Conservation (phyloP, 805 yeast genomes). For the Torulaspora microellipsoides region DNA sequence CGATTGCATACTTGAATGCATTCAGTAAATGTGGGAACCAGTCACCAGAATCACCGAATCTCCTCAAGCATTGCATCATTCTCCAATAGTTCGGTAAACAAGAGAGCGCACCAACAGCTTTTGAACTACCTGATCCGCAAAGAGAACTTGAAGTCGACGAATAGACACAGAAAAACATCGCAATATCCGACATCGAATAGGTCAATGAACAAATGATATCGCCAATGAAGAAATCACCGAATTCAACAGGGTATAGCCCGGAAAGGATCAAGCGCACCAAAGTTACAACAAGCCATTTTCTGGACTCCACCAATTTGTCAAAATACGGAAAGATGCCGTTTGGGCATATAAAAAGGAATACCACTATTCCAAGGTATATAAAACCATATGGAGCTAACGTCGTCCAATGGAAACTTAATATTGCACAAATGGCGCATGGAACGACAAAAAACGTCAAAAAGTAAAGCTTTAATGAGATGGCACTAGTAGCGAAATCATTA, state of each 20-base stretch:
- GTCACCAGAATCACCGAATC: constrained; percentile 89
- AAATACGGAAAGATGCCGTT: constrained; percentile 28
- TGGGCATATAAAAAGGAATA: constrained; percentile 19
- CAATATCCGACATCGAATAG: constrained; percentile 78
- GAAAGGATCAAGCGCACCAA: constrained; percentile 68
- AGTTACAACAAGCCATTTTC: constrained; percentile 74
- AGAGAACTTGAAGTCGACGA: constrained; percentile 43
- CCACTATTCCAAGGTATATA: constrained; percentile 40
- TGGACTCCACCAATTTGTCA: constrained; percentile 44
- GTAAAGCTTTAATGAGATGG: constrained; percentile 45
- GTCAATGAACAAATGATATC: constrained; percentile 87
- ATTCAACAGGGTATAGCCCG: constrained; percentile 92
- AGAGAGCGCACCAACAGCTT: constrained; percentile 75
- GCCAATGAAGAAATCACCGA: constrained; percentile 88
- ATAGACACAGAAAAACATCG: constrained; percentile 82
- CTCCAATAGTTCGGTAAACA: constrained; percentile 89
- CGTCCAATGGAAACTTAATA: constrained; percentile 72
- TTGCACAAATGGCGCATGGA: constrained; percentile 54
- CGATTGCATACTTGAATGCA: constrained; percentile 66
- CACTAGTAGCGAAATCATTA: constrained; percentile 36
- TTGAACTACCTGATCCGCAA: constrained; percentile 78
- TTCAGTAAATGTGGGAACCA: constrained; percentile 96
- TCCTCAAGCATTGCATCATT: constrained; percentile 81
- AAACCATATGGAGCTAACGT: constrained; percentile 78
- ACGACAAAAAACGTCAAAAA: constrained; percentile 59